Evolutionary conservation across 148 eudicot genomes (phyloP), one percentile per base, ranked within the genome.

Genomic region (Chenopodium suecicum): DNA sequence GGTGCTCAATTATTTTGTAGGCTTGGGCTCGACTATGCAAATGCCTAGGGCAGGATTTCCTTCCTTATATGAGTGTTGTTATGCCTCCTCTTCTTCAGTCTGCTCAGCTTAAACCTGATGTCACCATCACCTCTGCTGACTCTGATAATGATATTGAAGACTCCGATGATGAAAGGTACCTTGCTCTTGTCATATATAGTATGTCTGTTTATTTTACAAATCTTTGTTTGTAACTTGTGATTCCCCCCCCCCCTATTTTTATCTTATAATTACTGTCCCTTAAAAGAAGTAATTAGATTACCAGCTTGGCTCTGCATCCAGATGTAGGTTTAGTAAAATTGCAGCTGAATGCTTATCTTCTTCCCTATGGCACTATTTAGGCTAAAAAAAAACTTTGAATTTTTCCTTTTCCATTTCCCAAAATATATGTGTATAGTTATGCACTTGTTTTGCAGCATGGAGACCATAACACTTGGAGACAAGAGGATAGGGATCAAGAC

Each of bases 11-110:
- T 77, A 46, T 81, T 37, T 81, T 82, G 70, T 80, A 96, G 99
- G 99, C 99, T 73, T 96, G 99, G 99, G 99, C 99, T 68, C 88
- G 99, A 84, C 98, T 96, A 41, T 96, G 99, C 98, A 96, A 96
- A 89, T 96, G 99, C 85, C 82, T 96, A 78, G 99, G 99, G 79
- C 99, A 96, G 85, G 99, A 96, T 88, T 96, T 96, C 77, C 93
- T 96, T 50, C 99, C 99, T 75, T 96, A 96, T 85, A 96, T 96
- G 99, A 88, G 85, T 83, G 92, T 94, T 77, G 98, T 96, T 75
- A 94, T 96, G 98, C 99, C 98, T 14, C 97, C 98, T 64, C 88
- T 96, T 83, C 94, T 96, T 80, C 97, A 86, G 82, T 96, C 99
- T 84, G 99, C 99, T 76, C 97, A 96, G 76, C 93, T 96, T 37